These are phyloP conservation scores for Cornus suecica DNA, from an alignment of 148 eudicot species.

Conservation along the genomic window DNA sequence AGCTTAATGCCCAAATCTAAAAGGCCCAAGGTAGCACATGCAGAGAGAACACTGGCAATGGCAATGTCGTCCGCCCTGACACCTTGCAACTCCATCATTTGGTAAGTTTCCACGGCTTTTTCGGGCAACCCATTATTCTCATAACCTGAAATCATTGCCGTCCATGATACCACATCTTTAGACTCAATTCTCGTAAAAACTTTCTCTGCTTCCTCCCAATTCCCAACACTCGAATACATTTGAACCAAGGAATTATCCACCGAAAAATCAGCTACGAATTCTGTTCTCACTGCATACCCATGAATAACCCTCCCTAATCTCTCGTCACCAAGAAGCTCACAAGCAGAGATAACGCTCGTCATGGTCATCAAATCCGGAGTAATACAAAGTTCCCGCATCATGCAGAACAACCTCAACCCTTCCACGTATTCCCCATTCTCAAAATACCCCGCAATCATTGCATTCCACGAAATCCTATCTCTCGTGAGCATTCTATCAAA, in stretches of 20 bases:
- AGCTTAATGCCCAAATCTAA: constrained; percentile 61
- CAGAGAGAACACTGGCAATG: constrained; percentile 63
- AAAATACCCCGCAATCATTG: constrained; percentile 79
- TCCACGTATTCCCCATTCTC: constrained; percentile 60
- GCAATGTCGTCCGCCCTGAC: constrained; percentile 69
- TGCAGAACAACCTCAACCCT: constrained; percentile 58
- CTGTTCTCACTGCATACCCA: constrained; percentile 51
- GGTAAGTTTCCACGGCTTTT: constrained; percentile 63
- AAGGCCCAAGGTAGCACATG: constrained; percentile 75
- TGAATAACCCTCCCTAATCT: constrained; percentile 65
- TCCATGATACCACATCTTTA: constrained; percentile 89
- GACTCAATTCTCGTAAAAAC: constrained; percentile 50
- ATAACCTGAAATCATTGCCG: constrained; percentile 84
- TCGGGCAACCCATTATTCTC: constrained; percentile 61
- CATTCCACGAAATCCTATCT: constrained; percentile 88
- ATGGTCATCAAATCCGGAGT: constrained; percentile 75
- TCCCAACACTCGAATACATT: constrained; percentile 65
- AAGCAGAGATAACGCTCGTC: constrained; percentile 82
- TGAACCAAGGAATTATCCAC: constrained; percentile 66
- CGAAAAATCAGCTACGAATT: constrained; percentile 52
- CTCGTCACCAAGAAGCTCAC: constrained; percentile 56
- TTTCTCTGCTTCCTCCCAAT: constrained; percentile 65
- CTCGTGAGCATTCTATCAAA: constrained; percentile 73
- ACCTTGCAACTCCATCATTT: constrained; percentile 58
- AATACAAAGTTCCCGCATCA: constrained; percentile 52